Base-by-base conservation (phyloP, 768 basidiomycete species). In the Mycena latifolia region DNA sequence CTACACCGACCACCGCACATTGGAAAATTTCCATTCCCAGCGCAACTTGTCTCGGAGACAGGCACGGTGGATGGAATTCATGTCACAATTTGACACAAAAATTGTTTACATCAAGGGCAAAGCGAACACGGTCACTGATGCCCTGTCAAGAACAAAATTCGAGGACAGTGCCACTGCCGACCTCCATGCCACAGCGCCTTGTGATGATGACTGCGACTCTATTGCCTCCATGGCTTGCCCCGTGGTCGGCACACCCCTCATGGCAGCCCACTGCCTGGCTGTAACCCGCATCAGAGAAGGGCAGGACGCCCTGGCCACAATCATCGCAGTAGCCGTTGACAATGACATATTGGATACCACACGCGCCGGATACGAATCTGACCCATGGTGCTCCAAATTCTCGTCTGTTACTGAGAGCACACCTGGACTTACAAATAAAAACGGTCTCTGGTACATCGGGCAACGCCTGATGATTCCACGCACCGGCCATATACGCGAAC, bases 1-100 rank as follows among this genome's bases (percentile, higher is more conserved):
- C 15, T 76, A 61, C 35, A 79, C 79, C 1, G 78, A 80, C 61
- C 81, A 81, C 55, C 61, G 73, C 0, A 76, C 78, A 0, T 65
- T 78, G 5, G 75, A 79, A 56, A 66, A 74, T 24, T 76, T 81
- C 45, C 20, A 65, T 5, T 61, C 64, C 0, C 78, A 81, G 55
- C 37, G 55, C 2, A 65, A 77, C 27, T 60, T 81, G 0, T 78
- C 74, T 0, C 59, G 69, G 0, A 55, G 69, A 0, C 80, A 80
- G 37, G 66, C 69, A 0, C 55, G 71, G 0, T 80, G 81, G 81
- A 58, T 69, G 43, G 67, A 78, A 65, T 74, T 73, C 43, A 54
- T 82, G 11, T 50, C 71, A 0, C 75, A 81, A 27, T 81, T 74
- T 37, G 73, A 81, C 29, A 71, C 74, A 55, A 27, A 60, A 0